Evolutionary conservation across 495 filamentous ascomycete species (phyloP), one percentile per base, ranked within the genome.

Genomic region (Annulohypoxylon moriforme): DNA sequence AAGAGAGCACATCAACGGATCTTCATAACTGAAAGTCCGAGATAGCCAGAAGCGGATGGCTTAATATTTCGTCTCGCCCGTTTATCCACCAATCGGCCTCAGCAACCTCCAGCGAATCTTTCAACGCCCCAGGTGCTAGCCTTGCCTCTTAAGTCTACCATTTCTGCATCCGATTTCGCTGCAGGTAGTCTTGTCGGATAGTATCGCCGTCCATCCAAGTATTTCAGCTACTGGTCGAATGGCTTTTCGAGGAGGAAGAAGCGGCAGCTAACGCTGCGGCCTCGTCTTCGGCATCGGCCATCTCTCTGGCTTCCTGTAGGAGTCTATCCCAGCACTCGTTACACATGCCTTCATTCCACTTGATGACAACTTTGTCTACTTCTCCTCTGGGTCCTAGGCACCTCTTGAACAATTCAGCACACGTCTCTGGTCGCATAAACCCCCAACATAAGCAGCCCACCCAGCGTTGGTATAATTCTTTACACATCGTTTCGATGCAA

Each of bases 281-380:
- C 40, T 66, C 69, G 4, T 67, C 60, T 58, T 74, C 68, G 49
- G 73, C 75, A 3, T 77, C 75, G 1, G 73, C 76, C 76, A 78
- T 78, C 67, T 78, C 76, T 16, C 71, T 73, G 18, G 73, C 74
- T 64, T 78, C 76, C 33, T 74, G 61, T 33, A 76, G 53, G 24
- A 76, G 75, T 34, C 76, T 72, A 24, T 78, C 76, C 76, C 76
- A 78, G 55, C 76, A 78, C 40, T 78, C 76, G 14, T 76, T 74
- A 24, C 76, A 78, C 76, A 78, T 76, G n/a, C 76, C 74, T 0
- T 78, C 76, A 24, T 78, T 78, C 76, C 76, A 78, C 59, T 74
- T 74, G 18, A 78, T 59, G 18, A 78, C 64, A 44, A 67, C 68
- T 61, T 78, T 78, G 60, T 78, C 76, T 47, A 72, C 47, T 27